phyloP scores from a whole-genome alignment of 2,329 filamentous ascomycete genomes.

The Claviceps sp. region DNA sequence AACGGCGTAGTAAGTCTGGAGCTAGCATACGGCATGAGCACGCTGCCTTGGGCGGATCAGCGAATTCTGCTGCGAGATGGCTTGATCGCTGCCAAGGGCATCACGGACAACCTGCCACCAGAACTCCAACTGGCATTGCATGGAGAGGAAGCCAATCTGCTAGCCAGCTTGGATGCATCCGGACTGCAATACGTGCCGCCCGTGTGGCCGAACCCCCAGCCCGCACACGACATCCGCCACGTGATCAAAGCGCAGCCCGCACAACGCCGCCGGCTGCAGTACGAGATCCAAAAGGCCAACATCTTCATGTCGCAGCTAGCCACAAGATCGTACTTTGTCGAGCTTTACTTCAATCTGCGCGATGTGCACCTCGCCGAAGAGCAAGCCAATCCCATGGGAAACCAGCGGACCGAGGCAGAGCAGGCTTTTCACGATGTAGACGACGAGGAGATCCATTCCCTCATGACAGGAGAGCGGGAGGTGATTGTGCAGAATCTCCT shows the following conservation, averaged over 20 bases:
- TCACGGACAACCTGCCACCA: slow-evolving; percentile 52
- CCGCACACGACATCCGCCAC: slow-evolving; percentile 36
- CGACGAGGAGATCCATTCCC: slow-evolving; percentile 38
- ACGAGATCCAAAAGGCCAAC: slow-evolving; percentile 85
- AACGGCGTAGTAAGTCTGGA: slow-evolving; percentile 68
- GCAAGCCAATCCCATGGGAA: slow-evolving; percentile 21
- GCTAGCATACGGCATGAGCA: slow-evolving; percentile 66
- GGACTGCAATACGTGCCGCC: slow-evolving; percentile 40
- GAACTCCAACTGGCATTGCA: slow-evolving; percentile 47
- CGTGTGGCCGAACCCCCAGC: slow-evolving; percentile 31
- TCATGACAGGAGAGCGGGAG: slow-evolving; percentile 64
- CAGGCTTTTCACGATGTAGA: slow-evolving; percentile 25
- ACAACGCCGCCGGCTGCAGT: slow-evolving; percentile 49
- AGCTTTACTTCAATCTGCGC: slow-evolving; percentile 69
- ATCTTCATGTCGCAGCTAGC: slow-evolving; percentile 72
- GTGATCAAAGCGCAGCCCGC: slow-evolving; percentile 34
- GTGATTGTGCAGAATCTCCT: slow-evolving; percentile 71
- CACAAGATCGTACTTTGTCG: slow-evolving; percentile 72
- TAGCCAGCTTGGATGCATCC: slow-evolving; percentile 29
- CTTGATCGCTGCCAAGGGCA: slow-evolving; percentile 54
- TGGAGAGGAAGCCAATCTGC: slow-evolving; percentile 21
- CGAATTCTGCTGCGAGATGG: slow-evolving; percentile 58
- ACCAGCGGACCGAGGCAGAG: slow-evolving; percentile 22
- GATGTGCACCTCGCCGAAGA: slow-evolving; percentile 46
- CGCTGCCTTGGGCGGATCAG: slow-evolving; percentile 67